Conservation (phyloP, 164 flowering plant genomes). For the Platanus orientalis region DNA sequence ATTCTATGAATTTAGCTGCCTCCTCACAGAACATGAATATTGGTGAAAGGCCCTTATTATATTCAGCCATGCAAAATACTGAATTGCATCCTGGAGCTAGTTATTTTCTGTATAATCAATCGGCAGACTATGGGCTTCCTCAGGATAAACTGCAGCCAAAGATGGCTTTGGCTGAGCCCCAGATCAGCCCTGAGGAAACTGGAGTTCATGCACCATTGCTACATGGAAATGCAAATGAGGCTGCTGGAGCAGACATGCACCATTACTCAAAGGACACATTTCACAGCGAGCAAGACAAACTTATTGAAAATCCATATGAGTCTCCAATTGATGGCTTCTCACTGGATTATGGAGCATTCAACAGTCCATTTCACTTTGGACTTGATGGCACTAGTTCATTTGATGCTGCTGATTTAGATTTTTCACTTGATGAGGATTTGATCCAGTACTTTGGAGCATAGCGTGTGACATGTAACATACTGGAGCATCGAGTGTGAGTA, state of each 20-base stretch:
- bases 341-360: slow-evolving; percentile 30
- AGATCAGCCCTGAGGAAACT: slow-evolving; percentile 25
- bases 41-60: slow-evolving; percentile 36
- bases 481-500: neutral
- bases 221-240: slow-evolving; percentile 27
- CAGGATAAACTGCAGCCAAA: slow-evolving; percentile 25
- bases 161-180: slow-evolving; percentile 23
- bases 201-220: slow-evolving; percentile 16
- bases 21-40: slow-evolving; percentile 41
- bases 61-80: slow-evolving; percentile 30
- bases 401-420: slow-evolving; percentile 30
- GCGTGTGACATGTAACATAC: slow-evolving; percentile 3
- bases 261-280: slow-evolving; percentile 40
- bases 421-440: slow-evolving; percentile 32
- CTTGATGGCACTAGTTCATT: slow-evolving; percentile 24
- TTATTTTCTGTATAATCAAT: slow-evolving; percentile 26
- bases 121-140: slow-evolving; percentile 26
- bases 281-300: slow-evolving; percentile 29
- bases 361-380: slow-evolving; percentile 35
- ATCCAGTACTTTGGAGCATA: slow-evolving; percentile 59
- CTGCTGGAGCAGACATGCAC: slow-evolving; percentile 27
- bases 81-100: slow-evolving; percentile 28
- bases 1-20: slow-evolving; percentile 27
- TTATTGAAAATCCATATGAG: slow-evolving; percentile 33
- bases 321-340: slow-evolving; percentile 36